Conservation (phyloP, 768 basidiomycete species). For the Suillus weaverae region DNA sequence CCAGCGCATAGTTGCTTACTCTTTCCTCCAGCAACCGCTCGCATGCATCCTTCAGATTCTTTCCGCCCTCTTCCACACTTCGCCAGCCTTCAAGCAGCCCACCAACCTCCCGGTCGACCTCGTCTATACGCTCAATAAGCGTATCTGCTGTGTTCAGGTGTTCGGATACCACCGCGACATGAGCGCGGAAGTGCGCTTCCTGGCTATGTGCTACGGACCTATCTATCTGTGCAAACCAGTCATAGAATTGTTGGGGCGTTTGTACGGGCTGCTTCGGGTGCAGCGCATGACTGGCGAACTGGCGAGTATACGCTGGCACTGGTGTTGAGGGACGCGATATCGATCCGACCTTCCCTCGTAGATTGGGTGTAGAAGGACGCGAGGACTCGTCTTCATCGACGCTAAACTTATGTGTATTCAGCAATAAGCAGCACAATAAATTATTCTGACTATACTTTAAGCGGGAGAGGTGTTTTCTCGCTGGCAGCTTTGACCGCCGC, state of each 20-base stretch:
- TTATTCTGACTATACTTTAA: slow-evolving; percentile 59
- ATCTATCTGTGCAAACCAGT: slow-evolving; percentile 92
- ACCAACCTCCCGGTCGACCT: slow-evolving; percentile 71
- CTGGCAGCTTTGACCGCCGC: slow-evolving; percentile 58
- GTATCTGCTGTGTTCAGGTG: slow-evolving; percentile 79
- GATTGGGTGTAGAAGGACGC: slow-evolving; percentile 32
- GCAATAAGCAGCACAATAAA: slow-evolving; percentile 15
- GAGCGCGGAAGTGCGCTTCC: slow-evolving; percentile 87
- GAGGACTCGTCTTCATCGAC: slow-evolving; percentile 36
- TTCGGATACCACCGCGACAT: slow-evolving; percentile 72
- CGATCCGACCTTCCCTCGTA: slow-evolving; percentile 44
- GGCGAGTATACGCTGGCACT: slow-evolving; percentile 19
- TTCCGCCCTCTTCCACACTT: slow-evolving; percentile 91
- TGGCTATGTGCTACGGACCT: slow-evolving; percentile 90
- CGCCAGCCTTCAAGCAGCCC: slow-evolving; percentile 84
- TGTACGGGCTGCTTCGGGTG: slow-evolving; percentile 79
- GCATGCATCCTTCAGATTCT: slow-evolving; percentile 87
- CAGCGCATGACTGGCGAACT: slow-evolving; percentile 47
- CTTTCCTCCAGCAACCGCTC: slow-evolving; percentile 88
- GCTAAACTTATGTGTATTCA: slow-evolving; percentile 43
- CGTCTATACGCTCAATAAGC: slow-evolving; percentile 68
- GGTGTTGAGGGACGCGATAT: slow-evolving; percentile 50
- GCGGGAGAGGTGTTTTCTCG: slow-evolving; percentile 63
- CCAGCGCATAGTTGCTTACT: slow-evolving; percentile 44
- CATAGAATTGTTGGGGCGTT: slow-evolving; percentile 95